A percentile compares a stretch with the other conserved stretches of the same genome.
Evolutionary conservation across 352 stramenopile genomes (phyloP).

Genomic region (Pythium insidiosum): DNA sequence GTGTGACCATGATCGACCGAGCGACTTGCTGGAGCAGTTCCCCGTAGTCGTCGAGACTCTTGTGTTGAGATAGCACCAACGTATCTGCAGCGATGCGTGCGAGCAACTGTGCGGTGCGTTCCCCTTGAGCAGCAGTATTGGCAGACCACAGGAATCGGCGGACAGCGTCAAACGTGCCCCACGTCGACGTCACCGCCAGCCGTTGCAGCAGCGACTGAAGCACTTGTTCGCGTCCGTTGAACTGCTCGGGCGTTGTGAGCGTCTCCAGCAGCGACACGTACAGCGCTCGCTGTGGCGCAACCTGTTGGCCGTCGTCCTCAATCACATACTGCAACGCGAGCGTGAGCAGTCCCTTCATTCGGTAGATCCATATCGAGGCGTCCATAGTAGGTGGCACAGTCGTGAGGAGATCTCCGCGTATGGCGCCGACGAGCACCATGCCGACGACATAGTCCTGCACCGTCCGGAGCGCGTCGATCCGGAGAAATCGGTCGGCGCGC

Average conservation of each 20-base stretch:
- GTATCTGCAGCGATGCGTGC: too few relatives aligned
- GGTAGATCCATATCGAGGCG: constrained; percentile 23
- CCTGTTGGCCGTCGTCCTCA: constrained; percentile 9
- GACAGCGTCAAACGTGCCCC: too few relatives aligned
- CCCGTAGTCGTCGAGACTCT: too few relatives aligned
- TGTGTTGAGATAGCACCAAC: too few relatives aligned
- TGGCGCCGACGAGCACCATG: constrained; percentile 46
- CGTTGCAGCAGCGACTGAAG: constrained; percentile 19
- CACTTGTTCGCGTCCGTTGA: constrained; percentile 10
- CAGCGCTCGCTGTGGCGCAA: too few relatives aligned
- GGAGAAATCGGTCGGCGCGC: too few relatives aligned
- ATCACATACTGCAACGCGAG: constrained; percentile 30
- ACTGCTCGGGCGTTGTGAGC: constrained; percentile 24
- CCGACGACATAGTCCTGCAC: constrained; percentile 53
- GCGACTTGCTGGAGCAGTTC: constrained; percentile 7
- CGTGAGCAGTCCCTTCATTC: constrained; percentile 32
- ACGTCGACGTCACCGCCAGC: constrained; percentile 12
- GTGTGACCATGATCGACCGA: constrained; percentile 6
- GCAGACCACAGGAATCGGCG: too few relatives aligned
- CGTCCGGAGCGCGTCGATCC: too few relatives aligned
- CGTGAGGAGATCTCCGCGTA: too few relatives aligned
- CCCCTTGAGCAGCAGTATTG: too few relatives aligned
- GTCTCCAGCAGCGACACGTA: constrained; percentile 41
- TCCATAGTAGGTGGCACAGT: constrained; percentile 20
- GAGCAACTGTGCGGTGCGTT: too few relatives aligned